phyloP scores from a whole-genome alignment of 352 stramenopile genomes.

The Plasmopara muralis region DNA sequence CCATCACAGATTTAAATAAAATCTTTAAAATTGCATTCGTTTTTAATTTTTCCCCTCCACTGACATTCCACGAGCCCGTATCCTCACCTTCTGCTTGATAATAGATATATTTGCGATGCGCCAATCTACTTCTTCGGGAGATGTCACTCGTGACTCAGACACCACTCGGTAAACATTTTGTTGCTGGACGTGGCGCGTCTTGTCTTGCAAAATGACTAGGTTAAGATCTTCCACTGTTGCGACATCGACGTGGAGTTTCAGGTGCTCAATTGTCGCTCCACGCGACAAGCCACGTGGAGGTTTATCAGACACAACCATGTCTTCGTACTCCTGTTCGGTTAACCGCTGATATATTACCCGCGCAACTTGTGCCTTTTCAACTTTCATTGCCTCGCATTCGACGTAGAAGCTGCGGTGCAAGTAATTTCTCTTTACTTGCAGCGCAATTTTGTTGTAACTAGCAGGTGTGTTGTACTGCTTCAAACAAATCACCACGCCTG shows the following conservation, averaged over 20 bases:
- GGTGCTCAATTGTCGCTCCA: constrained; percentile 29
- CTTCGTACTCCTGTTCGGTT: constrained; percentile 32
- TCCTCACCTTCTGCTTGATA: constrained; percentile 14
- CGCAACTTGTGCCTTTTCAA: constrained; percentile 31
- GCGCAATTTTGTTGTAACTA: constrained; percentile 31
- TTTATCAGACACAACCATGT: constrained; percentile 20
- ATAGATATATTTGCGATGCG: constrained; percentile 36
- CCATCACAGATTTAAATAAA: no score
- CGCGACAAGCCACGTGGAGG: background rate
- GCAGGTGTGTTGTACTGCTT: constrained; percentile 19
- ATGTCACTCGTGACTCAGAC: constrained; percentile 57
- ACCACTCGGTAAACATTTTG: constrained; percentile 29
- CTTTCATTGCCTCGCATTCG: constrained; percentile 31
- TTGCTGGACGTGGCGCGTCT: constrained; percentile 23
- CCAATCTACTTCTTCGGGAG: constrained; percentile 55
- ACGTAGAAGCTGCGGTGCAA: constrained; percentile 30
- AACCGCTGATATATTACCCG: constrained; percentile 31
- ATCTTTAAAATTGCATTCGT: no score
- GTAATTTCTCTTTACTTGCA: constrained; percentile 42
- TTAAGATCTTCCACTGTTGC: constrained; percentile 38
- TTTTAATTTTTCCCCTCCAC: no score
- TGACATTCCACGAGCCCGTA: constrained; percentile 4
- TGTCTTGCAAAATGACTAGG: constrained; percentile 15
- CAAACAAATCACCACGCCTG: constrained; percentile 11
- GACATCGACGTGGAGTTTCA: constrained; percentile 32